A percentile compares a stretch with the other conserved stretches of the same genome.
phyloP scores from a whole-genome alignment of 2,329 filamentous ascomycete genomes.

The Exophiala calicioides region DNA sequence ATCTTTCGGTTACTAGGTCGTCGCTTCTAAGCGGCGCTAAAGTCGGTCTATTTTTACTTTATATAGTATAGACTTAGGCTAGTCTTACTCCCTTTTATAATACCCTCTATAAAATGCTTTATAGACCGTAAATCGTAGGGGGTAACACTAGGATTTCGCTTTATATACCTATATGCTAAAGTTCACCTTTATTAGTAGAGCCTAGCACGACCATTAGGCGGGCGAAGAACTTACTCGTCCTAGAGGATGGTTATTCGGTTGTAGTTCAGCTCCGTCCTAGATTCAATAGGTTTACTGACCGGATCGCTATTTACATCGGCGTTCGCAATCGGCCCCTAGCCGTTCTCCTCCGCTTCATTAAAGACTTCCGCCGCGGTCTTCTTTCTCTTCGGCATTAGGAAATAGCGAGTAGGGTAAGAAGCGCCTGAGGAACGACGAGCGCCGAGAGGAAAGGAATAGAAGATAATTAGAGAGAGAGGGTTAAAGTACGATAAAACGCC shows the following conservation, averaged over 20 bases:
- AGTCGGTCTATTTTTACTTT: constrained; percentile 27
- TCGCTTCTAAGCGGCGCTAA: constrained; percentile 24
- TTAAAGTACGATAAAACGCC: constrained; percentile 19
- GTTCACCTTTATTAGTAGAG: constrained; percentile 15
- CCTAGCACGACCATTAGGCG: constrained; percentile 10
- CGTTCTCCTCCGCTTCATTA: constrained; percentile 28
- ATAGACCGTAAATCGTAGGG: constrained; percentile 23
- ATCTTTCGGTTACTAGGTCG: constrained; percentile 25
- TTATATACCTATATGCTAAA: constrained; percentile 24
- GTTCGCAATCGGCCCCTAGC: constrained; percentile 13
- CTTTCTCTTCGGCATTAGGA: constrained; percentile 48
- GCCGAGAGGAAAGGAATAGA: constrained; percentile 19
- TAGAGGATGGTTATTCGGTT: constrained; percentile 24
- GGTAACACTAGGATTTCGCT: constrained; percentile 26
- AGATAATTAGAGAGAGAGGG: constrained; percentile 19
- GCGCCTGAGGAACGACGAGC: constrained; percentile 17
- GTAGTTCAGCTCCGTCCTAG: constrained; percentile 29
- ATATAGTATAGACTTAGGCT: constrained; percentile 13
- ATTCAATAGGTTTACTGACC: constrained; percentile 28
- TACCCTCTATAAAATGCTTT: constrained; percentile 28
- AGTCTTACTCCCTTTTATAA: constrained; percentile 17
- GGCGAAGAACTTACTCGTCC: constrained; percentile 23
- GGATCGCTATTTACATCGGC: constrained; percentile 27
- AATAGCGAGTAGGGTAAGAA: constrained; percentile 24
- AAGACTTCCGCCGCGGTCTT: constrained; percentile 47